Evolutionary conservation across 805 yeast species (phyloP), one percentile per base, ranked within the genome.

Genomic region (Candida tammaniensis): DNA sequence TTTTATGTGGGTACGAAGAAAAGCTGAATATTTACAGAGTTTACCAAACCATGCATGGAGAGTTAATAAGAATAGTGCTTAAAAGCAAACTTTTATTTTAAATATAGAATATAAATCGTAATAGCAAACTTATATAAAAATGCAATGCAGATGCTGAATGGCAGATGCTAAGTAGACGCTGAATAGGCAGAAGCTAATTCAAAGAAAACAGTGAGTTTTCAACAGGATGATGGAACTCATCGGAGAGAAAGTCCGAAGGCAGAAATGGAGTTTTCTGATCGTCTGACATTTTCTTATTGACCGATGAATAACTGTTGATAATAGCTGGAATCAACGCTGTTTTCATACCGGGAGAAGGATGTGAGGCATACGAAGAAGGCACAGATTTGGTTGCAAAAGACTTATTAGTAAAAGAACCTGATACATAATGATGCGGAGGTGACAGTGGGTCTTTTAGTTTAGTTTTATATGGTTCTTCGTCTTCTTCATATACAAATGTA

Each of bases 21-120:
- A 84, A 34, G 79, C 83, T 5, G 62, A 61, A 14, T 61, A 74
- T 37, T 61, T 91, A 40, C 96, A 93, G 59, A 62, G 74, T 25
- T 61, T 89, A 37, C 94, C 95, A 1, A 69, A 71, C 4, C 65
- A 77, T 33, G 75, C 86, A 9, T 89, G 97, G 97, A 76, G 94
- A 57, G 77, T 78, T 7, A 31, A 27, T 15, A 39, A 34, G 20
- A 21, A 10, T 24, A 19, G 21, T 12, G 5, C 12, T 13, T 22
- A 6, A 11, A 22, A 10, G 24, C 5, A 6, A 7, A 22, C n/a
- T 19, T 19, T 10, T 19, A 19, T 19, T 19, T 7, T 19, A 19
- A 19, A 19, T 7, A n/a, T n/a, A 7, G 22, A 19, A 19, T 19
- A 19, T 19, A 19, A 10, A 19, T 19, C 9, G 9, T 19, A 19